phyloP scores from a whole-genome alignment of 176 grass and related monocot species.

The Eleusine indica region DNA sequence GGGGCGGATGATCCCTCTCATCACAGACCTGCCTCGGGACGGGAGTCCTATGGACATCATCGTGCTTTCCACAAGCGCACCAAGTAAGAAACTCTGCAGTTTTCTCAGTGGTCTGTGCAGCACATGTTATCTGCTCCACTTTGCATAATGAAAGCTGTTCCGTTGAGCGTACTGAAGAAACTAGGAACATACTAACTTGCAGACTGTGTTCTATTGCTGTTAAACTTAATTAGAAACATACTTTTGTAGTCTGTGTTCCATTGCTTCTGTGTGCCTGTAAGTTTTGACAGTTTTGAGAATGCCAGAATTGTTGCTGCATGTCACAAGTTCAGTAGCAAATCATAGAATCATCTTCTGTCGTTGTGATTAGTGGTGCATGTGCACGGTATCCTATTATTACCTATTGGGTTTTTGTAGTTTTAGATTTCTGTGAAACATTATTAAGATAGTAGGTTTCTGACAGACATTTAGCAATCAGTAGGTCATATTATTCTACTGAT shows the following conservation, averaged over 20 bases:
- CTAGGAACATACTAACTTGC: not conserved
- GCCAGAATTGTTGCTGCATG: too few relatives aligned
- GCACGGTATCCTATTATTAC: not conserved
- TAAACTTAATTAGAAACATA: too few relatives aligned
- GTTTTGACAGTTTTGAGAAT: too few relatives aligned
- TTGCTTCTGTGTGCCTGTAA: not conserved
- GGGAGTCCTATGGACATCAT: not conserved
- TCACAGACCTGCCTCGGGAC: slow-evolving; percentile 4
- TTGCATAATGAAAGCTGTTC: not conserved
- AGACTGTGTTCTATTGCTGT: not conserved
- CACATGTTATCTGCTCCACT: too few relatives aligned
- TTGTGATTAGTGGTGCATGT: not conserved
- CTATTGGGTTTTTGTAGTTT: not conserved
- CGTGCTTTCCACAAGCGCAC: not conserved
- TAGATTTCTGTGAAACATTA: not conserved
- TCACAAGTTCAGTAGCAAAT: too few relatives aligned
- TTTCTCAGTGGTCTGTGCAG: not conserved
- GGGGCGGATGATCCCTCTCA: slow-evolving; percentile 30
- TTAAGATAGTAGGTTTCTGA: not conserved
- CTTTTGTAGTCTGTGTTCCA: not conserved
- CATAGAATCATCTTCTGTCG: not conserved
- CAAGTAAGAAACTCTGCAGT: not conserved
- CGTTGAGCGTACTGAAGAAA: not conserved
- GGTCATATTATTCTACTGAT: not conserved
- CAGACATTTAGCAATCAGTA: not conserved